Evolutionary conservation across 371 early-diverging fungal species (phyloP).

Genomic region (Parasitella parasitica): DNA sequence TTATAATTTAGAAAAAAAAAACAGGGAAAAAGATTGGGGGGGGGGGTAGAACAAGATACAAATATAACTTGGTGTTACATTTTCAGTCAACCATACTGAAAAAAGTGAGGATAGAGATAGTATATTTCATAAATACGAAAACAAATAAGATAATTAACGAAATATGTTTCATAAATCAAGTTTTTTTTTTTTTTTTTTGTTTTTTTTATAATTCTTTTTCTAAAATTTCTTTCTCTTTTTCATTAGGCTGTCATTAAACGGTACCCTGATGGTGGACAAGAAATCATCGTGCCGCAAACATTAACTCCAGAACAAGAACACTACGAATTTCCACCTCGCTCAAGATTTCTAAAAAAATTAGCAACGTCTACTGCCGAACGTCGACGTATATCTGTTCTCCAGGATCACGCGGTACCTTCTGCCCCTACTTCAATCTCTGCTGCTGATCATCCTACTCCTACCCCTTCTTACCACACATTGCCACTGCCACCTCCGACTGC

Average conservation of each 20-base stretch:
- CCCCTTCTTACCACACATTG: conserved; percentile 1
- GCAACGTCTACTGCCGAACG: conserved; percentile 29
- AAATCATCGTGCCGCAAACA: conserved; percentile 47
- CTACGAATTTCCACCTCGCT: conserved; percentile 50
- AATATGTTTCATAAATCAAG: conserved; percentile 15
- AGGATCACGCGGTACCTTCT: conserved; percentile 4
- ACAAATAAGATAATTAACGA: conserved; percentile 4
- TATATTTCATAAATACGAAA: neutral
- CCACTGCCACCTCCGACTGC: neutral
- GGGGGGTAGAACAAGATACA: neutral
- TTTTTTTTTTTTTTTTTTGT: neutral
- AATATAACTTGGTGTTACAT: conserved; percentile 2
- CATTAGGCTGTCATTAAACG: conserved; percentile 38
- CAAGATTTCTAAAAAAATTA: conserved; percentile 39
- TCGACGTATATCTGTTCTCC: conserved; percentile 22
- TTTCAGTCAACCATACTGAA: neutral
- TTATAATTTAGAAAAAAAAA: neutral
- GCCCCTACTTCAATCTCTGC: neutral
- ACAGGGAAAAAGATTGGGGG: neutral
- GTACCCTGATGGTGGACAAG: conserved; percentile 43
- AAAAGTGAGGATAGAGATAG: neutral
- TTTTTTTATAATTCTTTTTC: neutral
- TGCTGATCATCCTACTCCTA: conserved; percentile 2
- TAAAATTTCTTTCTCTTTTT: neutral
- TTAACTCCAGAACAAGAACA: conserved; percentile 48